Percentiles rank a stretch among this genome's conserved stretches.
These are phyloP conservation scores for Coelastrella sp. DNA, from an alignment of 139 green algal species.

Conservation along the genomic window DNA sequence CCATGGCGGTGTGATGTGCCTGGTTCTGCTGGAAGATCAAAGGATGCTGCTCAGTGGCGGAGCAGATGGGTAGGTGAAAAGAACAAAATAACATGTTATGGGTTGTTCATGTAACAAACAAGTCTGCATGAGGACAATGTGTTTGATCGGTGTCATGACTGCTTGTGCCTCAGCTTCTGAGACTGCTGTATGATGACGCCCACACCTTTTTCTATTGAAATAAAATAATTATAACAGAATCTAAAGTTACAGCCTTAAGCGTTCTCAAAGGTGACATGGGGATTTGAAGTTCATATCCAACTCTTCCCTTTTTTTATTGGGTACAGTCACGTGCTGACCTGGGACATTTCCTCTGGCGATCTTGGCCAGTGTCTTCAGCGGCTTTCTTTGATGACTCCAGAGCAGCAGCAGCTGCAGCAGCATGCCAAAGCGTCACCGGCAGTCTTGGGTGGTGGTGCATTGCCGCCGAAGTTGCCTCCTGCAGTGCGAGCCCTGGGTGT, in stretches of 20 bases:
- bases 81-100: too few species aligned
- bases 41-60: slow-evolving; percentile 56
- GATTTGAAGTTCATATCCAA: too few species aligned
- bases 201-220: too few species aligned
- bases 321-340: slow-evolving; percentile 57
- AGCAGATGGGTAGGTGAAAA: slow-evolving; percentile 54
- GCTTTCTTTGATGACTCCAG: slow-evolving; percentile 50
- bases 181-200: too few species aligned
- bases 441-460: not conserved
- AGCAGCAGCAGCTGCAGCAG: slow-evolving; percentile 16
- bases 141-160: too few species aligned
- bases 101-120: too few species aligned
- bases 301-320: not conserved
- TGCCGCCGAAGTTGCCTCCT: slow-evolving; percentile 47
- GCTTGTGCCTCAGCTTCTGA: too few species aligned
- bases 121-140: too few species aligned
- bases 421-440: not conserved
- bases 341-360: slow-evolving; percentile 66
- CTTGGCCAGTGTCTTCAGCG: slow-evolving; percentile 59
- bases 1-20: slow-evolving; percentile 54
- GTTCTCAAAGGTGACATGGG: too few species aligned
- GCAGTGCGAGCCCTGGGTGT: slow-evolving; percentile 53
- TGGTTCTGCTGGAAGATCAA: slow-evolving; percentile 53
- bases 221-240: too few species aligned
- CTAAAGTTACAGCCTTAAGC: too few species aligned